Percentiles rank a stretch among this genome's conserved stretches.
Evolutionary conservation across 495 filamentous ascomycete genomes (phyloP).

Genomic region (Podospora pseudopauciseta): DNA sequence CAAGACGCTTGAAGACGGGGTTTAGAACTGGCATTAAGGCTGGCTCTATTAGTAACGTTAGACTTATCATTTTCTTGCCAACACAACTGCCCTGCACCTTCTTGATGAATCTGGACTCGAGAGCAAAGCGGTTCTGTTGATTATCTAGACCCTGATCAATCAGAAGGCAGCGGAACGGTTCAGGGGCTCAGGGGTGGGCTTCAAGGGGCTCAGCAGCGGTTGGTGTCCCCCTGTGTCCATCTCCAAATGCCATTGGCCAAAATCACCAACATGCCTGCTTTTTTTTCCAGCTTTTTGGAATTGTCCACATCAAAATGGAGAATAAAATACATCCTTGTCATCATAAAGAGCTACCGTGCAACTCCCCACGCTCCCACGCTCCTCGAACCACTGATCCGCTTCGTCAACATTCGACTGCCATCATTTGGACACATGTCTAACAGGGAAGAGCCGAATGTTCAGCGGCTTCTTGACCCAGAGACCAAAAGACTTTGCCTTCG

Average conservation of each 20-base stretch:
- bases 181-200: too few relatives aligned
- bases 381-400: too few relatives aligned
- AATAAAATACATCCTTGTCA: background rate
- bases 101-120: too few relatives aligned
- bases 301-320: background rate
- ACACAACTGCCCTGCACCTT: too few relatives aligned
- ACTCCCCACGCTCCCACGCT: too few relatives aligned
- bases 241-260: background rate
- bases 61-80: too few relatives aligned
- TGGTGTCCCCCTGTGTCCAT: background rate
- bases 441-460: slow-evolving; percentile 14
- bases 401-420: background rate
- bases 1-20: background rate
- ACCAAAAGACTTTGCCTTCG: slow-evolving; percentile 17
- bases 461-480: slow-evolving; percentile 20
- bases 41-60: too few relatives aligned
- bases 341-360: background rate
- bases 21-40: too few relatives aligned
- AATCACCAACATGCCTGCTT: background rate
- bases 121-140: too few relatives aligned
- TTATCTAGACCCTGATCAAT: too few relatives aligned
- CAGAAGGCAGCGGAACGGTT: too few relatives aligned
- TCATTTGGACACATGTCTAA: background rate
- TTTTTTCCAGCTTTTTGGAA: background rate
- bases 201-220: background rate